Evolutionary conservation across 495 filamentous ascomycete genomes (phyloP), one percentile per base, ranked within the genome.

Genomic region (Lasiosphaeria ovina): DNA sequence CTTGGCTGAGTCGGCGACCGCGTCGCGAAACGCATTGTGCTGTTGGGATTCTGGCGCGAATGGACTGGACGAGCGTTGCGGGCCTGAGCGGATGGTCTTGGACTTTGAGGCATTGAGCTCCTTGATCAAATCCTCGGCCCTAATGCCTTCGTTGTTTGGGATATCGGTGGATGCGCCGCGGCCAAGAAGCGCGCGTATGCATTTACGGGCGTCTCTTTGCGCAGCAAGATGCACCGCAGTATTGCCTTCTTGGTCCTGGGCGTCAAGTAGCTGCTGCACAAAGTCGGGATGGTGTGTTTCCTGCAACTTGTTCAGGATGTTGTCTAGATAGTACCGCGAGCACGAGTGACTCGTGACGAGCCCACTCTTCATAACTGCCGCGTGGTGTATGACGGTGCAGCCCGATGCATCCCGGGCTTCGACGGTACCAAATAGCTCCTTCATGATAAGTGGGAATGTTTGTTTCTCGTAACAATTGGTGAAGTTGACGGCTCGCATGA

Each of bases 401-500:
- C 89, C 86, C 57, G 85, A 87, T 75, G 84, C 83, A 64, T 98
- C 94, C 11, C 84, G 78, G 51, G 82, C 82, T 24, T 85, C 85
- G 42, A 97, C 81, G 5, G 92, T 96, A 40, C 84, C 81, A 54
- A 88, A 77, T 4, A 98, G 81, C 42, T 95, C 79, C 60, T 89
- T 87, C 59, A 96, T 80, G n/a, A 98, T 81, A 12, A 78, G 77
- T 1, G 89, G 86, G 72, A 98, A 96, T 1, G 89, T 92, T 55
- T 88, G 79, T 71, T 90, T 94, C 66, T 97, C 93, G 72, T 88
- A 92, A 67, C 93, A 95, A 71, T 98, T 98, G 40, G 92, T 97
- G 67, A 98, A 98, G 58, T 93, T 79, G 35, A 98, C 92, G 14
- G 89, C 88, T n/a, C 92, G 87, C 80, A 98, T 96, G 50, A 98